Percentiles rank a stretch among this genome's conserved stretches.
Evolutionary conservation across 2,329 filamentous ascomycete species (phyloP).

Genomic region (Sarocladiaceae sp.): DNA sequence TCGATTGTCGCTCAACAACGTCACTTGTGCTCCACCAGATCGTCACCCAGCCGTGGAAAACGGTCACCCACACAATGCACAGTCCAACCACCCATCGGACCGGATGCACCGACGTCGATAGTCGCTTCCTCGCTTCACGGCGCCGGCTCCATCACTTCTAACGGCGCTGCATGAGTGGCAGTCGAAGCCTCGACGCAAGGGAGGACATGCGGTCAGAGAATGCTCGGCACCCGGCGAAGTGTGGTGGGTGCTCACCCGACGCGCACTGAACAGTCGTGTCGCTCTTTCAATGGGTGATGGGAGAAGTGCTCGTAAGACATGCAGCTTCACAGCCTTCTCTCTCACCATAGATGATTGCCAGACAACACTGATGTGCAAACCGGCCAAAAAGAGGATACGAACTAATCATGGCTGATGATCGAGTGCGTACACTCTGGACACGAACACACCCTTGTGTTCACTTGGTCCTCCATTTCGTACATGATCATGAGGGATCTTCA

Average conservation of each 20-base stretch:
- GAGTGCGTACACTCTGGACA: no score
- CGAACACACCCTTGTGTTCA: no score
- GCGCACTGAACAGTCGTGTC: neutral
- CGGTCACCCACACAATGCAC: neutral
- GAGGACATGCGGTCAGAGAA: conserved; percentile 9
- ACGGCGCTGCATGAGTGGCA: conserved; percentile 1
- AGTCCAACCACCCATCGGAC: neutral
- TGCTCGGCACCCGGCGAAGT: neutral
- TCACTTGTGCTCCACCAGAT: conserved; percentile 3
- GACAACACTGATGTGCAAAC: no score
- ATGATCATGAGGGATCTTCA: no score
- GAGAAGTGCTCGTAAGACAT: conserved; percentile 1
- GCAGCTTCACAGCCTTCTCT: neutral
- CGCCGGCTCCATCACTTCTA: neutral
- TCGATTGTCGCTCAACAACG: neutral
- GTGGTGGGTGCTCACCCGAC: neutral
- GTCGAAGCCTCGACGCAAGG: neutral
- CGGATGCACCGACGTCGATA: neutral
- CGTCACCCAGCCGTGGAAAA: neutral
- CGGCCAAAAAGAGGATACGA: no score
- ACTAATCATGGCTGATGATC: no score
- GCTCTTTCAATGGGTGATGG: neutral
- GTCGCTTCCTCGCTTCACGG: neutral
- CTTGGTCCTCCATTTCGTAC: no score
- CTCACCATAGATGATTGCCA: no score